A percentile compares a stretch with the other conserved stretches of the same genome.
Evolutionary conservation across 768 basidiomycete genomes (phyloP).

Genomic region (Phylloporus scabripes): DNA sequence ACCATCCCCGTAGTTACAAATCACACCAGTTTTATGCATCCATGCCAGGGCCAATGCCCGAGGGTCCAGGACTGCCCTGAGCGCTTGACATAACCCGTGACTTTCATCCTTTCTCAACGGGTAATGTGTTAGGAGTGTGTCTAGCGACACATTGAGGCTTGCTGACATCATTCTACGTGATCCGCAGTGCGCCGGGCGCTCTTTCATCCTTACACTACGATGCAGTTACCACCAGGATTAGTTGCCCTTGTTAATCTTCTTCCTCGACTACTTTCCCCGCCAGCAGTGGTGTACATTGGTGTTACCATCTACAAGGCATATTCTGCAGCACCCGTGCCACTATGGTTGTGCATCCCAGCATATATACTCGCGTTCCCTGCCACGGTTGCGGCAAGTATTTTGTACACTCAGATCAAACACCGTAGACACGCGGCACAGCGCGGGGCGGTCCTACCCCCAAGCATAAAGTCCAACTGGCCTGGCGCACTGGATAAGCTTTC

Average conservation of each 20-base stretch:
- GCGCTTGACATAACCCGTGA: no score
- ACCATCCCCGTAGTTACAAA: no score
- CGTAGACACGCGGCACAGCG: constrained; percentile 37
- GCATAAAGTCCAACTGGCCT: constrained; percentile 32
- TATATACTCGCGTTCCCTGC: constrained; percentile 25
- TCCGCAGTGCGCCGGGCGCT: no score
- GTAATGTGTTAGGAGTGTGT: no score
- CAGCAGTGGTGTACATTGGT: constrained; percentile 12
- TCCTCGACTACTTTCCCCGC: constrained; percentile 22
- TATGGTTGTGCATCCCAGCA: constrained; percentile 10
- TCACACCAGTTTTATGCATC: no score
- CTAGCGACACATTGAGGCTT: no score
- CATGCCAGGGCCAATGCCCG: no score
- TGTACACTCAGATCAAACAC: constrained; percentile 44
- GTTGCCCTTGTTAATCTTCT: constrained; percentile 28
- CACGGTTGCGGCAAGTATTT: constrained; percentile 13
- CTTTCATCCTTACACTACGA: background rate
- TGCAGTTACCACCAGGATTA: constrained; percentile 30
- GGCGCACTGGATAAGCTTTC: constrained; percentile 46
- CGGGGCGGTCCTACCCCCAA: constrained; percentile 45
- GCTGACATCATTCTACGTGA: no score
- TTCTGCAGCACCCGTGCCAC: constrained; percentile 1
- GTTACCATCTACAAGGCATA: constrained; percentile 10
- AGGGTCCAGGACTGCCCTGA: no score
- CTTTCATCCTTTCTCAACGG: no score